These are phyloP conservation scores for Bassia scoparia DNA, from an alignment of 148 eudicot genomes.

Conservation along the genomic window DNA sequence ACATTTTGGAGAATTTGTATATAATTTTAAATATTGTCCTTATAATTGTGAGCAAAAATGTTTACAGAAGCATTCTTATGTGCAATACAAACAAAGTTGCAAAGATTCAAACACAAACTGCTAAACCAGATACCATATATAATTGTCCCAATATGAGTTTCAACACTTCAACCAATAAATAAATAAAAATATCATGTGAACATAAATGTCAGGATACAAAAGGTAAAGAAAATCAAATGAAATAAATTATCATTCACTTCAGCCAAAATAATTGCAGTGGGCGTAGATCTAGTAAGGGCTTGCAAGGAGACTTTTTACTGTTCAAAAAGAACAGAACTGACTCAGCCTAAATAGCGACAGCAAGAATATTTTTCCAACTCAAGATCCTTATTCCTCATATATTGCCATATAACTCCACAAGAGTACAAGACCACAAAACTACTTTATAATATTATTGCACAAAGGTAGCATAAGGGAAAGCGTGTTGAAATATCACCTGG, in stretches of 20 bases:
- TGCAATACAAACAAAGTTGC: not conserved
- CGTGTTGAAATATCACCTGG: constrained; percentile 47
- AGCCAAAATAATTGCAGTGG: too few species aligned
- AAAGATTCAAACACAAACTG: not conserved
- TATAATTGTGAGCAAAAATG: too few species aligned
- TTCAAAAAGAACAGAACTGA: not conserved
- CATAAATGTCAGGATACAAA: not conserved
- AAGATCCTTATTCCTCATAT: too few species aligned
- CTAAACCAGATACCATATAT: not conserved
- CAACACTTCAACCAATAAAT: not conserved
- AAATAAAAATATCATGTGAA: not conserved
- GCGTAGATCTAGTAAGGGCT: not conserved
- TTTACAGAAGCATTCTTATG: not conserved
- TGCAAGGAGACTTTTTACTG: not conserved
- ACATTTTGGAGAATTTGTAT: not conserved
- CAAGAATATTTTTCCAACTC: not conserved
- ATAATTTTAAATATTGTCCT: too few species aligned
- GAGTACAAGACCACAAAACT: not conserved
- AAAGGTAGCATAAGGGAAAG: not conserved
- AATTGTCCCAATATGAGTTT: not conserved
- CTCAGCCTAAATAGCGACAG: not conserved
- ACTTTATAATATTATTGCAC: not conserved
- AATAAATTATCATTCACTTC: too few species aligned
- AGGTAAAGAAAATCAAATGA: too few species aligned
- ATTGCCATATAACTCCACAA: too few species aligned